These are phyloP conservation scores for Solanum habrochaites DNA, from an alignment of 257 asterid genomes.

Conservation along the genomic window DNA sequence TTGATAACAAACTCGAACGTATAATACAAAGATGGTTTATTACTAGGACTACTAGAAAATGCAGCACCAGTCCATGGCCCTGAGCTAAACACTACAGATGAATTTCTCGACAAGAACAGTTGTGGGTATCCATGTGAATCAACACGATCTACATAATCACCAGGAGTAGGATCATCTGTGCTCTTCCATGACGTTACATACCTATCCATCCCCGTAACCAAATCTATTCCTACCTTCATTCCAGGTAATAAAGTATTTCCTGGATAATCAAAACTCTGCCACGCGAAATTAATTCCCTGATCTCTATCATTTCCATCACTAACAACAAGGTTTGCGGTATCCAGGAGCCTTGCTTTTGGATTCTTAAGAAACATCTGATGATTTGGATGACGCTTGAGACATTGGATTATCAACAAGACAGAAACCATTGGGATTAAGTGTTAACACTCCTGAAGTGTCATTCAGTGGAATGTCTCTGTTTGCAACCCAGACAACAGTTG, in stretches of 20 bases:
- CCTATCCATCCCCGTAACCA: neutral
- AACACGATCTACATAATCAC: neutral
- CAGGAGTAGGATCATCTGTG: constrained; percentile 3
- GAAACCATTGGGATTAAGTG: neutral
- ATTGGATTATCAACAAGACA: neutral
- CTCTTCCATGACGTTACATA: constrained; percentile 3
- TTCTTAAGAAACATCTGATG: neutral
- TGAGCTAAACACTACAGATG: neutral
- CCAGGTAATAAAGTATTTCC: neutral
- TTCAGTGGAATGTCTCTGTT: neutral
- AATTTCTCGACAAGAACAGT: neutral
- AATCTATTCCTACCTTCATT: constrained; percentile 5
- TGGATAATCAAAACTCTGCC: constrained; percentile 14
- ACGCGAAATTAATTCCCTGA: neutral
- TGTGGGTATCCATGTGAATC: neutral
- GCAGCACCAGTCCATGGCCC: constrained; percentile 10
- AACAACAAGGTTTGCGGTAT: constrained; percentile 2
- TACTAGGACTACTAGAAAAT: neutral
- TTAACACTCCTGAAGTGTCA: neutral
- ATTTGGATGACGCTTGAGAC: neutral
- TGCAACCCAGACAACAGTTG: neutral
- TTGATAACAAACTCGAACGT: neutral
- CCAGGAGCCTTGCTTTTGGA: neutral
- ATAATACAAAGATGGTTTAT: neutral
- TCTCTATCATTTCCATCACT: neutral